Evolutionary conservation across 179 eudicot species (phyloP).

Genomic region (Actinidia chinensis): DNA sequence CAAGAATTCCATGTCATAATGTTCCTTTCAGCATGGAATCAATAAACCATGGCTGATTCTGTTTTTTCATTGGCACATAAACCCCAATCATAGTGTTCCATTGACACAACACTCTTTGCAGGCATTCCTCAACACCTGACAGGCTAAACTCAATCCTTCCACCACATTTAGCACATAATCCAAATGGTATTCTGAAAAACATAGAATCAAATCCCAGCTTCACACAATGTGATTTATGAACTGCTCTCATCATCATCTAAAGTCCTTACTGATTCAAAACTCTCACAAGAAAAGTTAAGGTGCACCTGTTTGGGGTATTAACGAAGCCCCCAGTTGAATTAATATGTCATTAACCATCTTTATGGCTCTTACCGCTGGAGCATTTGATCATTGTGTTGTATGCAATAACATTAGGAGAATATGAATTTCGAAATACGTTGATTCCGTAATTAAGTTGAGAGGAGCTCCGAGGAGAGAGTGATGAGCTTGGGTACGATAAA

Average conservation of each 20-base stretch:
- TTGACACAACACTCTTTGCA: slow-evolving; percentile 31
- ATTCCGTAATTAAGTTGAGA: slow-evolving; percentile 34
- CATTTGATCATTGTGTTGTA: slow-evolving; percentile 41
- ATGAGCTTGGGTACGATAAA: slow-evolving; percentile 35
- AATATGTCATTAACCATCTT: slow-evolving; percentile 13
- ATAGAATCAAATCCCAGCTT: slow-evolving; percentile 34
- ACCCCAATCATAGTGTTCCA: slow-evolving; percentile 41
- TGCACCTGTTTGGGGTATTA: slow-evolving; percentile 32
- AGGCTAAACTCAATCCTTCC: slow-evolving; percentile 22
- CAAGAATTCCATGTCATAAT: slow-evolving; percentile 37
- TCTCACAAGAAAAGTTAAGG: slow-evolving; percentile 35
- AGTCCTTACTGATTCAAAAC: slow-evolving; percentile 19
- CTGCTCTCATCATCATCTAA: slow-evolving; percentile 20
- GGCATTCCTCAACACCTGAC: slow-evolving; percentile 34
- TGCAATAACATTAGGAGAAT: slow-evolving; percentile 20
- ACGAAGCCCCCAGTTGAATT: slow-evolving; percentile 23
- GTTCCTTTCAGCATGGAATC: slow-evolving; percentile 38
- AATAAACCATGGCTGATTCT: slow-evolving; percentile 32
- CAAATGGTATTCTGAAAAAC: slow-evolving; percentile 29
- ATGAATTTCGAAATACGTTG: slow-evolving; percentile 15
- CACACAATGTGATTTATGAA: slow-evolving; percentile 28
- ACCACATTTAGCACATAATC: slow-evolving; percentile 35
- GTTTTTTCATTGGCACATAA: slow-evolving; percentile 26
- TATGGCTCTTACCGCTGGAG: slow-evolving; percentile 24
- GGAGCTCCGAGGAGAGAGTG: slow-evolving; percentile 24